Evolutionary conservation across 2,329 filamentous ascomycete genomes (phyloP).

Genomic region (Aureobasidium sp.): DNA sequence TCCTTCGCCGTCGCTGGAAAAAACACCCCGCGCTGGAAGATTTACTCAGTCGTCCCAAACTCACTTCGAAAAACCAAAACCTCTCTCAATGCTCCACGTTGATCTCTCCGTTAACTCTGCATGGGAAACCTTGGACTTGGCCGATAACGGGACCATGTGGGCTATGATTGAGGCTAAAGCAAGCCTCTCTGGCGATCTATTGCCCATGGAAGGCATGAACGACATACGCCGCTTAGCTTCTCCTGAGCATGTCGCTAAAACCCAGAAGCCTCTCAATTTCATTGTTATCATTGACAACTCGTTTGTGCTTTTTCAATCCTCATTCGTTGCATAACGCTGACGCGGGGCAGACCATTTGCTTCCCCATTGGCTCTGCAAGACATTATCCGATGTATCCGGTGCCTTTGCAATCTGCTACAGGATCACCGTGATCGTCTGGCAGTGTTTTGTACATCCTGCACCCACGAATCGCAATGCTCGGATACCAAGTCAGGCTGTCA

Average conservation of each 20-base stretch:
- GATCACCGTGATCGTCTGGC: slow-evolving; percentile 5
- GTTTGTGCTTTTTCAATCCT: slow-evolving; percentile 21
- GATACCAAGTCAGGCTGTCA: slow-evolving; percentile 8
- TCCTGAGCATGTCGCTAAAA: background rate
- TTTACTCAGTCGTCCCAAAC: background rate
- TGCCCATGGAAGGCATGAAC: background rate
- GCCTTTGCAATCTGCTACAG: slow-evolving; percentile 7
- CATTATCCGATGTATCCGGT: background rate
- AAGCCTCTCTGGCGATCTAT: background rate
- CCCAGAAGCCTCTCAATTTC: slow-evolving; percentile 24
- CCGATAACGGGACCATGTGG: slow-evolving; percentile 2
- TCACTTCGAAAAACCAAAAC: no score
- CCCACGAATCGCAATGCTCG: background rate
- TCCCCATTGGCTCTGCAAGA: background rate
- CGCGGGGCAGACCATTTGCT: slow-evolving; percentile 1
- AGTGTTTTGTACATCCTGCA: slow-evolving; percentile 4
- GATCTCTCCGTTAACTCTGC: background rate
- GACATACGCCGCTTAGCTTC: background rate
- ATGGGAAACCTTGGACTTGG: slow-evolving; percentile 2
- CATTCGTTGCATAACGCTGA: background rate
- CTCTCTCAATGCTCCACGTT: background rate
- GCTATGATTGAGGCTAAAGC: slow-evolving; percentile 12
- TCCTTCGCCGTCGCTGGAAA: slow-evolving; percentile 11
- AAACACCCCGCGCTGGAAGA: background rate
- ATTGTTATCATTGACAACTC: slow-evolving; percentile 33